A percentile compares a stretch with the other conserved stretches of the same genome.
Evolutionary conservation across 768 basidiomycete species (phyloP).

Genomic region (Pleurotus giganteus): DNA sequence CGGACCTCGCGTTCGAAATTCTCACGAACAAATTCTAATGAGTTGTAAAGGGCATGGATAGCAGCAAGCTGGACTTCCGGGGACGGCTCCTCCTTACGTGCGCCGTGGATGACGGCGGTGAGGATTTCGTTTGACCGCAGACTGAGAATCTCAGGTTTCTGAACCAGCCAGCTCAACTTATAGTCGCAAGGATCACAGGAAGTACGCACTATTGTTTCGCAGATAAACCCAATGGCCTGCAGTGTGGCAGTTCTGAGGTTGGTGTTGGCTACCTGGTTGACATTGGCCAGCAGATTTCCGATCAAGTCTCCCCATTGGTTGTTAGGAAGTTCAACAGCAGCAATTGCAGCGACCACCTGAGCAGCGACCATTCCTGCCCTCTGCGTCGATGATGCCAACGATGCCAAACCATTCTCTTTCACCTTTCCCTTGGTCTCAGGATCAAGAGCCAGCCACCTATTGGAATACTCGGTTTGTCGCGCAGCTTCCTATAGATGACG

Average conservation of each 20-base stretch:
- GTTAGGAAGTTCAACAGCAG: conserved; percentile 86
- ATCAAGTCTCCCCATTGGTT: conserved; percentile 91
- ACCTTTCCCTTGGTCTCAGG: conserved; percentile 70
- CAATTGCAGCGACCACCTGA: conserved; percentile 93
- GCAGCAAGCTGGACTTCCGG: conserved; percentile 91
- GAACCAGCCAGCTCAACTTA: too few relatives aligned
- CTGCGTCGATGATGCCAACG: conserved; percentile 67
- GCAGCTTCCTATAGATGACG: conserved; percentile 56
- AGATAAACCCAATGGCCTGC: conserved; percentile 96
- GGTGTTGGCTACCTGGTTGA: conserved; percentile 68
- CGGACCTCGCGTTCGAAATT: conserved; percentile 96
- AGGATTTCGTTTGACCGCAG: conserved; percentile 94
- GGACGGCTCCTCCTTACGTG: conserved; percentile 92
- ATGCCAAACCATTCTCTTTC: conserved; percentile 83
- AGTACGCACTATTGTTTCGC: conserved; percentile 87
- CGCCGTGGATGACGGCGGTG: conserved; percentile 97
- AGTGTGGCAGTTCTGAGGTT: conserved; percentile 84
- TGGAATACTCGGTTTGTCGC: conserved; percentile 73
- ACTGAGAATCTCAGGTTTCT: conserved; percentile 93
- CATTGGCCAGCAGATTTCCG: conserved; percentile 81
- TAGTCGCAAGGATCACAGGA: too few relatives aligned
- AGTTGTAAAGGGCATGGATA: conserved; percentile 90
- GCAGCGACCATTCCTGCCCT: conserved; percentile 87
- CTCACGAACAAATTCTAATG: conserved; percentile 94
- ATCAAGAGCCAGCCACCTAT: conserved; percentile 80